Evolutionary conservation across 2,329 filamentous ascomycete genomes (phyloP), one percentile per base, ranked within the genome.

Genomic region (Dothistroma pini): DNA sequence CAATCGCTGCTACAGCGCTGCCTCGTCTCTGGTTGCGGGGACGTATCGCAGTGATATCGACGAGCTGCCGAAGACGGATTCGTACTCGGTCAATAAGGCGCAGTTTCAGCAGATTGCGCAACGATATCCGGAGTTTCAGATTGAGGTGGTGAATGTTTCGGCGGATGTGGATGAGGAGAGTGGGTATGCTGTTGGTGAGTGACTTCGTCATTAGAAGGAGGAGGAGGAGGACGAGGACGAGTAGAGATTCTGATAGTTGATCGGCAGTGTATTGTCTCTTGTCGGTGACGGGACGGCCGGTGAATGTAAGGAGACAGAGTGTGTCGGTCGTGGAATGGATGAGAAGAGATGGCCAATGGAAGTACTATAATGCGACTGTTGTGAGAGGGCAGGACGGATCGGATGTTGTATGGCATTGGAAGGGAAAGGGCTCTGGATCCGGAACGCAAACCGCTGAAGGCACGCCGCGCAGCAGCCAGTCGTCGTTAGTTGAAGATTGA

Each of bases 321-420:
- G 53, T 62, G 1, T 54, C 34, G 10, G 57, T 62, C 5, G 60
- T 62, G 44, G 60, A 62, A 16, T 59, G 60, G 60, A 62, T 62
- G 60, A 32, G 44, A n/a, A 44, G 53, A 5, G 56, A 59, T 54
- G 60, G 56, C 11, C 49, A 54, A 7, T 62, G 60, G 60, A 49
- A 59, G 54, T 62, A 59, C 31, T 62, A 56, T 32, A 59, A 62
- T 32, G 60, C 60, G 9, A 59, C 60, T 11, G 52, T 62, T 4
- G 56, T 62, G 56, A 48, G 60, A 31, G 60, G 60, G 1, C 29
- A 53, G 8, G 60, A 62, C 25, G 53, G 48, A 11, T 53, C 52
- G 21, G 60, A 58, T 48, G 38, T 54, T 34, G 32, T 44, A 10
- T 44, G 41, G 41, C 14, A 44, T 44, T 14, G n/a, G 8, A n/a